Conservation (phyloP, 164 flowering plant genomes). For the Tinospora cordifolia region DNA sequence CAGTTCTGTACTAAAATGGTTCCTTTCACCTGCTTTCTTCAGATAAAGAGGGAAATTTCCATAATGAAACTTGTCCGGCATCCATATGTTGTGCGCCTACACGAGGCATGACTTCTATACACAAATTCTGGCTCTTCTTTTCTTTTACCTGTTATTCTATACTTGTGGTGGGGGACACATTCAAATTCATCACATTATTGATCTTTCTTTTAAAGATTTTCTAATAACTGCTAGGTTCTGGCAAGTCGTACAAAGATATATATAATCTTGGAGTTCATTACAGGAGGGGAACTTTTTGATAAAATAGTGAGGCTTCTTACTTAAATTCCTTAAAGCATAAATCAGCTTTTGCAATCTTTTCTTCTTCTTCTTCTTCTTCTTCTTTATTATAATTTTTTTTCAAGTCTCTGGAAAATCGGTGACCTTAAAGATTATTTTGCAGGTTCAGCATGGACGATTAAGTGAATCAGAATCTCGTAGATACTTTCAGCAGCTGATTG, state of each 20-base stretch:
- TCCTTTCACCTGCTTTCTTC: slow-evolving; percentile 19
- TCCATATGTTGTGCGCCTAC: slow-evolving; percentile 88
- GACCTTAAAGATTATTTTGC: slow-evolving; percentile 11
- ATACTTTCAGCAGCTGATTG: slow-evolving; percentile 96
- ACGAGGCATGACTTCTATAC: slow-evolving; percentile 53
- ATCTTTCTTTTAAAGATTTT: slow-evolving; percentile 6
- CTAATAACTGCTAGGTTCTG: slow-evolving; percentile 45
- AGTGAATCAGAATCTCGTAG: slow-evolving; percentile 76
- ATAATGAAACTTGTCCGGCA: slow-evolving; percentile 98
- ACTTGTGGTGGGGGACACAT: background rate
- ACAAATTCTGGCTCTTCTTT: background rate
- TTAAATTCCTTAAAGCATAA: slow-evolving; percentile 2
- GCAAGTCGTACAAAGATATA: slow-evolving; percentile 99
- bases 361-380: too few species aligned
- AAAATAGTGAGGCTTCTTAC: slow-evolving; percentile 65
- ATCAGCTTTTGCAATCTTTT: background rate
- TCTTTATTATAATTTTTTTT: background rate
- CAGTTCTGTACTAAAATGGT: background rate
- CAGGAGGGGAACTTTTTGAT: slow-evolving; percentile 98
- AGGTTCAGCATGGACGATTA: slow-evolving; percentile 87
- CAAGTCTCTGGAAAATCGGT: background rate
- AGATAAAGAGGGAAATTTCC: slow-evolving; percentile 96
- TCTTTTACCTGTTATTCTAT: background rate
- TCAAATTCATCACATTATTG: background rate
- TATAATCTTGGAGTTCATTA: slow-evolving; percentile 90